Conservation (phyloP, 441 rosid genomes). For the Populus hybrid region DNA sequence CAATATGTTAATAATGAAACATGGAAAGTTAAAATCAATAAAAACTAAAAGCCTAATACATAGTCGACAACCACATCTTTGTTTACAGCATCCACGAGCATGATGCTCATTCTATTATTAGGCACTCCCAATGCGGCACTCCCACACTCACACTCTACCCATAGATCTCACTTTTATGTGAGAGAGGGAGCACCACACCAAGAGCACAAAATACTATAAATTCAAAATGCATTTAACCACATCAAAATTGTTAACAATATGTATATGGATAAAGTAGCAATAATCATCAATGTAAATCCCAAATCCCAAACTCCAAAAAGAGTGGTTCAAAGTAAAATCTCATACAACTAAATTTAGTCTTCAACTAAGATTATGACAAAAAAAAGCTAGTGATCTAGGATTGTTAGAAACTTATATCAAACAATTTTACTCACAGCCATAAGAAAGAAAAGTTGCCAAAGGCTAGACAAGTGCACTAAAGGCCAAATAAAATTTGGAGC, state of each 20-base stretch:
- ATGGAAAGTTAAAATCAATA: conserved; percentile 2
- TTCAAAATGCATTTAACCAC: not conserved
- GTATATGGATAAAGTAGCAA: not conserved
- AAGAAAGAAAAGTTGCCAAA: not conserved
- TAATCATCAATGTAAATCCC: not conserved
- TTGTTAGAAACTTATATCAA: not conserved
- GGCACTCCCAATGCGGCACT: not conserved
- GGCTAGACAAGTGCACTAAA: not conserved
- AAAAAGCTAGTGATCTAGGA: not conserved
- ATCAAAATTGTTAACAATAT: not conserved
- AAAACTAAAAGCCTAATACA: not conserved
- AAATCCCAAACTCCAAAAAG: not conserved
- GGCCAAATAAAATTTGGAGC: too few relatives aligned
- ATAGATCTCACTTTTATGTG: not conserved
- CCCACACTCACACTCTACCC: not conserved
- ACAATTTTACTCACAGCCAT: not conserved
- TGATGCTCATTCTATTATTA: too few relatives aligned
- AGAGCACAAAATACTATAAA: not conserved
- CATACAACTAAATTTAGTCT: not conserved
- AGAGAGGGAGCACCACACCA: not conserved
- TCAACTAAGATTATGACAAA: not conserved
- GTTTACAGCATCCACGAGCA: not conserved
- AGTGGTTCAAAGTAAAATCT: not conserved
- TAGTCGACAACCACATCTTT: not conserved
- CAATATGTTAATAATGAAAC: conserved; percentile 17